phyloP scores from a whole-genome alignment of 108 stramenopile species.

The Cyclotella atomus region DNA sequence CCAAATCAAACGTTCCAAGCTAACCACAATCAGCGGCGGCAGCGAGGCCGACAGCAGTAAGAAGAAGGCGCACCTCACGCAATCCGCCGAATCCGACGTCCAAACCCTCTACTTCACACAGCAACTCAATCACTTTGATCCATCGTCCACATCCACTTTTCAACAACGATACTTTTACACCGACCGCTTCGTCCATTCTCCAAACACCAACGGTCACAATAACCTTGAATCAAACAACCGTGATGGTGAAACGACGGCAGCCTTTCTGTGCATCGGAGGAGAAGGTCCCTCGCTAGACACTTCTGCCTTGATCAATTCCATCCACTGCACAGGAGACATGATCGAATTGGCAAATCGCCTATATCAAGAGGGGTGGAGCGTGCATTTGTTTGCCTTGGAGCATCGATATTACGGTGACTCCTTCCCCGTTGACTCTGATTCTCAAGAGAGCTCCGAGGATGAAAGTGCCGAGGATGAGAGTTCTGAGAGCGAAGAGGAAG shows the following conservation, averaged over 20 bases:
- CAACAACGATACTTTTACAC: constrained; percentile 81
- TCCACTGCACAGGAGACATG: constrained; percentile 93
- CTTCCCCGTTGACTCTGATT: too few species aligned
- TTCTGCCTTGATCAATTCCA: constrained; percentile 74
- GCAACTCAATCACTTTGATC: constrained; percentile 70
- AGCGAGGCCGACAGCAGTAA: too few species aligned
- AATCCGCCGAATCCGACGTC: constrained; percentile 34
- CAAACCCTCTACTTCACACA: constrained; percentile 64
- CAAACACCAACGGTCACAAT: too few species aligned
- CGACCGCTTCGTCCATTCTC: constrained; percentile 57
- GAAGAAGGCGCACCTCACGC: neutral
- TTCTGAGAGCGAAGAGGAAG: neutral
- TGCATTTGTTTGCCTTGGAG: constrained; percentile 83
- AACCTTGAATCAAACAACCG: too few species aligned
- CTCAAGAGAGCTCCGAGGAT: constrained; percentile 11
- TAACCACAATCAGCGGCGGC: too few species aligned
- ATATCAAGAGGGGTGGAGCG: constrained; percentile 29
- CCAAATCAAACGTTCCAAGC: neutral
- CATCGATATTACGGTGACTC: constrained; percentile 92
- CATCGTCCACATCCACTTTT: constrained; percentile 45
- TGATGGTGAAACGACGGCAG: constrained; percentile 15
- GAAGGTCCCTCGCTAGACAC: constrained; percentile 82
- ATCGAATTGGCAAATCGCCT: constrained; percentile 65
- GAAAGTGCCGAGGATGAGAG: neutral
- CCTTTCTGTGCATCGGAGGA: constrained; percentile 88